Conservation (phyloP, 2,329 filamentous ascomycete genomes). For the Fusarium multiceps region DNA sequence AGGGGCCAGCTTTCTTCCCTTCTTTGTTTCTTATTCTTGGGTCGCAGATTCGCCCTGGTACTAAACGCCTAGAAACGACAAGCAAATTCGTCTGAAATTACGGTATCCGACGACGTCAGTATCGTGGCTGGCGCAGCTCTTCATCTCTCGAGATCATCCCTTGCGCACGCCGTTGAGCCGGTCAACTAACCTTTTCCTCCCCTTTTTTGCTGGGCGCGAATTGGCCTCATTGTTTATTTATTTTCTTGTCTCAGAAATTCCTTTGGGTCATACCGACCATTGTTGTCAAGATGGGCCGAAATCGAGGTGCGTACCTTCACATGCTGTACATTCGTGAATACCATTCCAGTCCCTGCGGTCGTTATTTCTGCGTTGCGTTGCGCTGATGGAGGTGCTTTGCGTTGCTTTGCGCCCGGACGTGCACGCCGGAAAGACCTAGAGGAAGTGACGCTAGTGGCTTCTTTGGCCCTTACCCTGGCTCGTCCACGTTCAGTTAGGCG, state of each 20-base stretch:
- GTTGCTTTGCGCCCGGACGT: slow-evolving; percentile 18
- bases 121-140: slow-evolving; percentile 39
- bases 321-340: slow-evolving; percentile 34
- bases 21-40: slow-evolving; percentile 22
- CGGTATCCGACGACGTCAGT: slow-evolving; percentile 36
- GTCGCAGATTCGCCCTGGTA: slow-evolving; percentile 24
- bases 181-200: slow-evolving; percentile 15
- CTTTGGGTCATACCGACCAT: slow-evolving; percentile 29
- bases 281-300: slow-evolving; percentile 61
- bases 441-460: slow-evolving; percentile 23
- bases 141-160: slow-evolving; percentile 32
- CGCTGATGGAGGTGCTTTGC: background rate
- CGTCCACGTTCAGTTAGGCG: slow-evolving; percentile 7
- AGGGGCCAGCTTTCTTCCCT: slow-evolving; percentile 24
- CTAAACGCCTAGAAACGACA: slow-evolving; percentile 7
- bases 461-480: slow-evolving; percentile 16
- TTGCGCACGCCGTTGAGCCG: slow-evolving; percentile 27
- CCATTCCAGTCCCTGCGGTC: slow-evolving; percentile 38
- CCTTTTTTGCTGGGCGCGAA: slow-evolving; percentile 13
- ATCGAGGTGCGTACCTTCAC: slow-evolving; percentile 61
- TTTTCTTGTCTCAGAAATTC: slow-evolving; percentile 41
- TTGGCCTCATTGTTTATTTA: slow-evolving; percentile 2
- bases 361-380: slow-evolving; percentile 15
- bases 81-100: slow-evolving; percentile 24
- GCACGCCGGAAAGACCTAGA: slow-evolving; percentile 8